Base-by-base conservation (phyloP, 2,329 filamentous ascomycete genomes). In the Colletotrichum noveboracense region DNA sequence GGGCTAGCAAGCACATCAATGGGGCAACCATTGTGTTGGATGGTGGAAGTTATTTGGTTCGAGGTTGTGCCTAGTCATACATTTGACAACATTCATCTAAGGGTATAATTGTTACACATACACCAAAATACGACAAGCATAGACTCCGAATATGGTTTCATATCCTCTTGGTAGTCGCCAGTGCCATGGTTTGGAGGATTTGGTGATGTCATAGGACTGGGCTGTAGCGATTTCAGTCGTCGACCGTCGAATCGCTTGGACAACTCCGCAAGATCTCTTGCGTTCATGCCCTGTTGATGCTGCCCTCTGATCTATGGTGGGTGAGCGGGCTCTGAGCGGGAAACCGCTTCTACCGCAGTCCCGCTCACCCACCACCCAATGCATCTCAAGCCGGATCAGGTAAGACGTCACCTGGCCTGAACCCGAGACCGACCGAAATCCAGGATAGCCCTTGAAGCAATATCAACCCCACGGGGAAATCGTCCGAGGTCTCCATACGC, bases 241-340 rank as follows among this genome's bases (percentile, higher is more conserved):
- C 9, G 0, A n/a, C 5, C 18, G n/a, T 48, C 18, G 18, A 6
- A 2, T 4, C 0, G 1, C 38, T 48, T 48, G 5, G 38, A 48
- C 18, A 48, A n/a, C 18, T 48, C 38, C 38, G 38, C 38, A n/a
- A n/a, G 9, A 12, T n/a, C 18, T n/a, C 18, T 48, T 48, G 38
- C 9, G 2, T 12, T n/a, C 38, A 48, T 48, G 5, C 9, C 1
- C 5, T 3, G 5, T 43, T 43, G 18, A 12, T n/a, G 38, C 9
- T n/a, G 36, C 2, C 8, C 8, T 2, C 1, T 43, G 38, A 6
- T n/a, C 5, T 43, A 6, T n/a, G 38, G 38, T 6, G 38, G 38
- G 5, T 48, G 38, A 48, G 38, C 38, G 18, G 9, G 18, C 18
- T 12, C 9, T 48, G 38, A n/a, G 38, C 38, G 38, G 18, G 38